A percentile compares a stretch with the other conserved stretches of the same genome.
Conservation (phyloP, 371 early-diverging fungal genomes). For the Fennellomyces sp. region DNA sequence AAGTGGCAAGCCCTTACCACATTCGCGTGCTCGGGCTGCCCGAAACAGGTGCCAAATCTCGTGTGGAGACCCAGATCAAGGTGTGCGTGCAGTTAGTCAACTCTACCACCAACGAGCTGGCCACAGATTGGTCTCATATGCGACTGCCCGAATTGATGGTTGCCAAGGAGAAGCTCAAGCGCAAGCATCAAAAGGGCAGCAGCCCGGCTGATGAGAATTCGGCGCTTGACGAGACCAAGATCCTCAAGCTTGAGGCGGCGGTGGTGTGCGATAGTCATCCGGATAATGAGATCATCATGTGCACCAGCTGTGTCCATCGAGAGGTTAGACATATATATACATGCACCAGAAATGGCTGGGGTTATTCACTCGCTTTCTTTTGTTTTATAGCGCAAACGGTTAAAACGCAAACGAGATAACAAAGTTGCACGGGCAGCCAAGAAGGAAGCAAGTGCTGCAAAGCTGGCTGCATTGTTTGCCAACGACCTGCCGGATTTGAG, state of each 20-base stretch:
- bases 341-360: not conserved
- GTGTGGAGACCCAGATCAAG: constrained; percentile 87
- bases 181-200: constrained; percentile 33
- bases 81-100: constrained; percentile 73
- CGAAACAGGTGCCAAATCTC: constrained; percentile 71
- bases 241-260: constrained; percentile 61
- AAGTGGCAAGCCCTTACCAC: constrained; percentile 39
- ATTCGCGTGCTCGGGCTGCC: constrained; percentile 73
- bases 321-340: constrained; percentile 45
- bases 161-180: constrained; percentile 64
- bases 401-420: constrained; percentile 58
- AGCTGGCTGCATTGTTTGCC: constrained; percentile 46
- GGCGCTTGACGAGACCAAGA: constrained; percentile 33
- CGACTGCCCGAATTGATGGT: constrained; percentile 73
- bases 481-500: constrained; percentile 45
- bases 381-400: constrained; percentile 47
- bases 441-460: constrained; percentile 52
- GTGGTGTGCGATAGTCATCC: constrained; percentile 78
- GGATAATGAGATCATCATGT: constrained; percentile 69
- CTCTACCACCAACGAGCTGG: constrained; percentile 57
- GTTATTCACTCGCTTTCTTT: not conserved
- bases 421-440: constrained; percentile 53
- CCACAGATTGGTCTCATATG: constrained; percentile 70
- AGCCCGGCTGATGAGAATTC: constrained; percentile 26
- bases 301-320: constrained; percentile 75